These are phyloP conservation scores for Naganishia randhawae DNA, from an alignment of 768 basidiomycete genomes.

Conservation along the genomic window DNA sequence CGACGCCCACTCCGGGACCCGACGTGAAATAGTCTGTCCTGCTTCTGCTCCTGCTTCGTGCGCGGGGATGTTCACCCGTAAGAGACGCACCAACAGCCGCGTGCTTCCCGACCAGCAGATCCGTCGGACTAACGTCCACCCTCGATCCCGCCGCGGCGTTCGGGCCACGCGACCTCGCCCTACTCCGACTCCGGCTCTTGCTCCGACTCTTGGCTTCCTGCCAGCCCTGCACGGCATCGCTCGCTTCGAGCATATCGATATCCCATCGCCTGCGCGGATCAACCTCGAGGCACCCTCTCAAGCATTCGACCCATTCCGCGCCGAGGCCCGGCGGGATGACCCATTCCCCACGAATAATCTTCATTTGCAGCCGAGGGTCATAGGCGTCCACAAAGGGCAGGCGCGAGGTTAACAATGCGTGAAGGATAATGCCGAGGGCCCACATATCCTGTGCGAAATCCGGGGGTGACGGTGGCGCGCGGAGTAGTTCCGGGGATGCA, in stretches of 20 bases:
- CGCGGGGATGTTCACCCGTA: background rate
- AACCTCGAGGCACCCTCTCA: constrained; percentile 74
- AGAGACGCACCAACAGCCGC: background rate
- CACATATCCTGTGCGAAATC: constrained; percentile 85
- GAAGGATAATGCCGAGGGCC: constrained; percentile 88
- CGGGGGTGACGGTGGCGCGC: constrained; percentile 53
- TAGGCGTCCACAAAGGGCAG: constrained; percentile 85
- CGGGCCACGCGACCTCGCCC: background rate
- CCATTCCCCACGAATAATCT: constrained; percentile 74
- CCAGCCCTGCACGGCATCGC: constrained; percentile 48
- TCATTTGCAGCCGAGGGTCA: constrained; percentile 85
- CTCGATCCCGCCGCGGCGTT: no score
- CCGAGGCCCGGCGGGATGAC: constrained; percentile 51
- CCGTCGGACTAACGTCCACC: constrained; percentile 8
- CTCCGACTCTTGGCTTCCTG: constrained; percentile 40
- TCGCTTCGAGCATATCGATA: constrained; percentile 71
- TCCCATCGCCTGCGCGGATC: constrained; percentile 67
- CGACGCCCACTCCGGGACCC: background rate
- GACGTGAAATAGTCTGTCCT: constrained; percentile 7
- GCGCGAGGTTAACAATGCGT: constrained; percentile 74
- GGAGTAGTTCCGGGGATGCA: constrained; percentile 82
- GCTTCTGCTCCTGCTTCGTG: constrained; percentile 15
- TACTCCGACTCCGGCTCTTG: constrained; percentile 33
- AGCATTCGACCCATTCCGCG: constrained; percentile 54
- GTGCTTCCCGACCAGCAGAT: no score